Base-by-base conservation (phyloP, 495 filamentous ascomycete species). In the Chlorociboria aeruginascens region DNA sequence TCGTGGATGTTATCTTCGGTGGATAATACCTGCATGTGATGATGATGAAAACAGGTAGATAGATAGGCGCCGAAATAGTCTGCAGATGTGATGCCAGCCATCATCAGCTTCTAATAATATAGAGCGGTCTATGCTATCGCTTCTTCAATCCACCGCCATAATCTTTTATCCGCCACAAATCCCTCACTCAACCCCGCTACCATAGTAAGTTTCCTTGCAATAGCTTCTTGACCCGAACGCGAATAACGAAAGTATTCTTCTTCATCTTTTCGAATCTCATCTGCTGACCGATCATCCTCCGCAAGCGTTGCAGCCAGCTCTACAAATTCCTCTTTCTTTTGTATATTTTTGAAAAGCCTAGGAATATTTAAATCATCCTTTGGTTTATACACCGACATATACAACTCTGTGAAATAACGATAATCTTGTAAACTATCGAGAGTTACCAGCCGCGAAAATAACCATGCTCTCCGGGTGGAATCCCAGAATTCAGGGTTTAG, bases 391-490 rank as follows among this genome's bases (percentile, higher is more conserved):
- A 51, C 40, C 31, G 28, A 51, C 29, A 41, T 13, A 51, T 51
- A 45, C 28, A 51, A 16, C 40, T 51, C 48, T 44, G 48, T 45
- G 42, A 51, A 51, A 39, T 51, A 51, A 51, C 17, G 42, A 20
- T 50, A 50, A 32, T 51, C 48, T 28, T 39, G 31, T 16, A 44
- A 39, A 43, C 48, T 33, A 39, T 51, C 48, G 28, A 51, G 48
- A 45, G 40, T 51, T 17, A 51, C 48, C 14, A 51, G 41, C 16
- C 47, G 47, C 38, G 37, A 20, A 35, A 49, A 49, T 14, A 49
- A 40, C 47, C 38, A 49, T 35, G 47, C 47, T 43, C 12, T 31
- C 25, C 39, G 13, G 10, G 48, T 25, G 9, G 31, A 20, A 16
- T 50, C 40, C 48, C 48, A 50, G 13, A 34, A 50, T 28, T 14